Percentiles rank a stretch among this genome's conserved stretches.
Conservation (phyloP, 306 rosid species). For the Vigna hirtella region DNA sequence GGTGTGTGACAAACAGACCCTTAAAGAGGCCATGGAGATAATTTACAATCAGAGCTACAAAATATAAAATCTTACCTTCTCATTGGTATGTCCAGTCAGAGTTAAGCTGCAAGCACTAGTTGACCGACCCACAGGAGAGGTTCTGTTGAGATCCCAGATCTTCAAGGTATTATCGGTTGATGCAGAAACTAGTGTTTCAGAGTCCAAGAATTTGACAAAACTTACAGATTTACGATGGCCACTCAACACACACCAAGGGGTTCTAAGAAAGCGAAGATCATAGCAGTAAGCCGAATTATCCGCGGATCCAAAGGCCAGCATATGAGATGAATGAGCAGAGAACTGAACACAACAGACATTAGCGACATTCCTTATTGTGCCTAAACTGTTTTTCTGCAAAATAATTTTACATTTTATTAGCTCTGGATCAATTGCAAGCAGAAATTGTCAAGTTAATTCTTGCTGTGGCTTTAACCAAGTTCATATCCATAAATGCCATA, state of each 20-base stretch:
- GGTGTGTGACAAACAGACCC: neutral
- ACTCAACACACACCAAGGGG: constrained; percentile 10
- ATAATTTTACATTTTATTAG: constrained; percentile 35
- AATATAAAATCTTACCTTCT: constrained; percentile 62
- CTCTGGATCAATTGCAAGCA: neutral
- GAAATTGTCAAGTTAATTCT: neutral
- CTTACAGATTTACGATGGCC: constrained; percentile 69
- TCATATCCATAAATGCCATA: neutral
- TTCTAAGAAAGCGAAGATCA: constrained; percentile 17
- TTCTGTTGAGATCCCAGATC: constrained; percentile 86
- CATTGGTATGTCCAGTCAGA: constrained; percentile 79
- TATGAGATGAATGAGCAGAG: constrained; percentile 75
- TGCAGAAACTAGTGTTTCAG: constrained; percentile 81
- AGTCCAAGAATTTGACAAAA: constrained; percentile 81
- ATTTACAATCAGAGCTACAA: constrained; percentile 26
- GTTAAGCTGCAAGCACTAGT: constrained; percentile 74
- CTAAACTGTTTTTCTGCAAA: constrained; percentile 32
- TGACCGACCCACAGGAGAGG: constrained; percentile 63
- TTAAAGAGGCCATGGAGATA: constrained; percentile 8
- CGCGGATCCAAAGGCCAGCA: constrained; percentile 12
- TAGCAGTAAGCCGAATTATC: neutral
- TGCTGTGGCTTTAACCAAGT: constrained; percentile 30
- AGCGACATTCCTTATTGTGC: constrained; percentile 45
- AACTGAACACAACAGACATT: constrained; percentile 91
- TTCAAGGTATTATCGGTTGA: constrained; percentile 84